These are phyloP conservation scores for Hypericum perforatum DNA, from an alignment of 345 rosid species.

Conservation along the genomic window DNA sequence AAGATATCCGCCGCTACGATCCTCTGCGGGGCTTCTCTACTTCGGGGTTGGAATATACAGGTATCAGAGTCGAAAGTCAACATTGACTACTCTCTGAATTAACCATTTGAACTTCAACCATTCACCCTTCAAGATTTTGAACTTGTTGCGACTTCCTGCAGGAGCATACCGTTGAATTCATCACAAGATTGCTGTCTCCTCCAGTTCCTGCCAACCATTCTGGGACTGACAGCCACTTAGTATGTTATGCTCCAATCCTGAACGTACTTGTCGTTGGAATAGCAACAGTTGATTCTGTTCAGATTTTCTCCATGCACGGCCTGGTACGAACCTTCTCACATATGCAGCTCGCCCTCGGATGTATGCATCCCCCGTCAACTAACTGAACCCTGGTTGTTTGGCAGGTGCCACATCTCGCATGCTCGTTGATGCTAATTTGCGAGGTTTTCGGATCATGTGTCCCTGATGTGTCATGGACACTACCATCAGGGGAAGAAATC, in stretches of 20 bases:
- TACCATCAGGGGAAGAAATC: constrained; percentile 66
- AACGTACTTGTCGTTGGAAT: constrained; percentile 84
- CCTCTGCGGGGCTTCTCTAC: constrained; percentile 92
- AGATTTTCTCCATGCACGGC: constrained; percentile 82
- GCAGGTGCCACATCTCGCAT: constrained; percentile 83
- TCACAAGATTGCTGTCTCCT: constrained; percentile 67
- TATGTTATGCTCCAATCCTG: constrained; percentile 60
- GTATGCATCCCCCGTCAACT: no score
- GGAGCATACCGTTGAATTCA: constrained; percentile 74
- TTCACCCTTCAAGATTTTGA: no score
- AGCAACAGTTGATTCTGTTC: constrained; percentile 75
- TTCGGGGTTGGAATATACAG: constrained; percentile 97
- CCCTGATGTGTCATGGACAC: constrained; percentile 41
- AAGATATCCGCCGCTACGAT: constrained; percentile 82
- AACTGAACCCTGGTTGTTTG: constrained; percentile 5
- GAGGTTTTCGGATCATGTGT: constrained; percentile 86
- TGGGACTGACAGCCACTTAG: constrained; percentile 70
- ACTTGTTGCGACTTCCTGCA: constrained; percentile 28
- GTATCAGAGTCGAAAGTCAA: constrained; percentile 25
- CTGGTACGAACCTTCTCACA: constrained; percentile 36
- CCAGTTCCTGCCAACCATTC: constrained; percentile 58
- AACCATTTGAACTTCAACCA: not conserved
- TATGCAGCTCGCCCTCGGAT: no score
- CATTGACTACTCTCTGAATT: not conserved
- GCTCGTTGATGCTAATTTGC: constrained; percentile 82